Base-by-base conservation (phyloP, 2,329 filamentous ascomycete genomes). In the Trichophyton simii region DNA sequence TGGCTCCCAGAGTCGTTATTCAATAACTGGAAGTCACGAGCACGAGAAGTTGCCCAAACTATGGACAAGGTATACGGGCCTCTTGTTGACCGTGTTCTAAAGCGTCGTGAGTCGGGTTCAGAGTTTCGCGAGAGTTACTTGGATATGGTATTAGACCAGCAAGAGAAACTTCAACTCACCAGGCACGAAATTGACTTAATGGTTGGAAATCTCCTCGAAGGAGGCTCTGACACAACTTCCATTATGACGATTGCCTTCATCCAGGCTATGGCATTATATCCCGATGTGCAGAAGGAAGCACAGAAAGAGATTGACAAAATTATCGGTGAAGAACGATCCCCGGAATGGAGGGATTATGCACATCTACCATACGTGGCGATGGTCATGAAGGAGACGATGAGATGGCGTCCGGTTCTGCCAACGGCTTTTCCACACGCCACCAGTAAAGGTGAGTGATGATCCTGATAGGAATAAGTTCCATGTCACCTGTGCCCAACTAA, bases 161-260 rank as follows among this genome's bases (percentile, higher is more conserved):
- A 52, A 22, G 20, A 25, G 2, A 52, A 52, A 11, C 46, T 52
- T 11, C 46, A 28, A 22, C 22, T 52, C 6, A 52, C 46, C 1
- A 52, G 46, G 20, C 46, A 52, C 15, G 46, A 52, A 52, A 52
- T 52, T 15, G 46, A 52, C 11, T 9, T 52, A 11, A 61, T 65
- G 55, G 59, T 55, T 22, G 62, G 62, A 18, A 48, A 59, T 55
- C 31, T 64, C n/a, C 65, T 69, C 42, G 67, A 68, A 46, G 68
- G 64, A 11, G 67, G 67, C 1, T 67, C 65, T 3, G 80, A 82
- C 63, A 82, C 80, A 0, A 80, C 78, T 0, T 75, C 78, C 0
- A 77, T 74, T 13, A 79, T 76, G 0, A 70, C 81, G 20, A 77
- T 77, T 62, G 75, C 73, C 15, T 79, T 76, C 69, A 77, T 83